Evolutionary conservation across 441 rosid genomes (phyloP).

Genomic region (Erodium moschatum): DNA sequence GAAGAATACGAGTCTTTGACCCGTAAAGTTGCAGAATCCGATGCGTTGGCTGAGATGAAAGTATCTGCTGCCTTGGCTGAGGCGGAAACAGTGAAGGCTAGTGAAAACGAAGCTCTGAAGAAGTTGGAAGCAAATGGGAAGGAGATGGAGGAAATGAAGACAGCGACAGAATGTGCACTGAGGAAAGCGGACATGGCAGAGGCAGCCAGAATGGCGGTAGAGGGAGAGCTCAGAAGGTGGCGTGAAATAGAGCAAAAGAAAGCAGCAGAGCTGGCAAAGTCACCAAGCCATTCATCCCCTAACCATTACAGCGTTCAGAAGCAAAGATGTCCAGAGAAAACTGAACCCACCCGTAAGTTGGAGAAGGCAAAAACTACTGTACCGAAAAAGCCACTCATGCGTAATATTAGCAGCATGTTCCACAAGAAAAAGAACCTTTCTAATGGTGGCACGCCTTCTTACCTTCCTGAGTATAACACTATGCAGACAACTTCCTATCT

Average conservation of each 20-base stretch:
- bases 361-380: conserved; percentile 49
- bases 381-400: conserved; percentile 53
- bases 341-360: conserved; percentile 41
- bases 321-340: not conserved
- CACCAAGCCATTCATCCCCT: too few relatives aligned
- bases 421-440: conserved; percentile 67
- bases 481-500: not conserved
- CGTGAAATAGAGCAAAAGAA: conserved; percentile 74
- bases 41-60: conserved; percentile 74
- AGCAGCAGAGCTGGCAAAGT: conserved; percentile 31
- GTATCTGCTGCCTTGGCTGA: conserved; percentile 94
- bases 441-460: conserved; percentile 77
- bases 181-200: conserved; percentile 94
- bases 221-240: conserved; percentile 92
- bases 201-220: conserved; percentile 84
- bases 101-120: conserved; percentile 72
- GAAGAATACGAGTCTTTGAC: conserved; percentile 73
- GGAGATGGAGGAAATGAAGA: conserved; percentile 73
- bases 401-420: conserved; percentile 65
- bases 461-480: conserved; percentile 36
- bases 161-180: conserved; percentile 51
- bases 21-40: conserved; percentile 67
- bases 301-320: too few relatives aligned
- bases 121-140: conserved; percentile 53
- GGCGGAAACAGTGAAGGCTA: conserved; percentile 87